These are phyloP conservation scores for Fusarium domesticum DNA, from an alignment of 2,329 filamentous ascomycete species.

Conservation along the genomic window DNA sequence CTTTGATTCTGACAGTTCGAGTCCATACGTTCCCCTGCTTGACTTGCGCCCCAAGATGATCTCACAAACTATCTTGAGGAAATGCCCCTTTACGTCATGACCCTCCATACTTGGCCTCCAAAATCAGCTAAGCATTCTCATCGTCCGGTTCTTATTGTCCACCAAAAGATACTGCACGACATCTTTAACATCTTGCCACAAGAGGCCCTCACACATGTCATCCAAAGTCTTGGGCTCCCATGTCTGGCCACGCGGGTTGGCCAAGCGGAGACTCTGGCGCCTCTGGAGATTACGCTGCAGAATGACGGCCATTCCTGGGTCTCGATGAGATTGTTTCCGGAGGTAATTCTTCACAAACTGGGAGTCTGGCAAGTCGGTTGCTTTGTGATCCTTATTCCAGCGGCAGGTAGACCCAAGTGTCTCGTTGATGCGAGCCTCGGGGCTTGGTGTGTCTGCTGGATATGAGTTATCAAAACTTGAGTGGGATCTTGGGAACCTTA, in stretches of 20 bases:
- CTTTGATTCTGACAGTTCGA: not conserved
- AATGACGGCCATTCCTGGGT: constrained; percentile 33
- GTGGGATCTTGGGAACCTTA: not conserved
- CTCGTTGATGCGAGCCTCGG: constrained; percentile 33
- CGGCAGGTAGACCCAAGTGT: constrained; percentile 37
- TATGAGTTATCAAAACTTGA: constrained; percentile 2
- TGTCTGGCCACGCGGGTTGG: constrained; percentile 2
- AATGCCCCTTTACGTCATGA: not conserved
- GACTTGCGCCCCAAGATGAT: not conserved
- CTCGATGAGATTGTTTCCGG: constrained; percentile 36
- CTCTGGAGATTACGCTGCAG: constrained; percentile 34
- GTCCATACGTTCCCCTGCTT: not conserved
- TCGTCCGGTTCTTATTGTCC: constrained; percentile 19
- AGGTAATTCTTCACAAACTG: constrained; percentile 35
- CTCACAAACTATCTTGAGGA: no score
- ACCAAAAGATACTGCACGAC: constrained; percentile 33
- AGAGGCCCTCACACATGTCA: constrained; percentile 33
- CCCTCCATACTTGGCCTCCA: not conserved
- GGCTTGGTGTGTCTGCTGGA: constrained; percentile 1
- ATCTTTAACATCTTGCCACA: constrained; percentile 36
- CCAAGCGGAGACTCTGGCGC: constrained; percentile 16
- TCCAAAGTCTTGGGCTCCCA: constrained; percentile 28
- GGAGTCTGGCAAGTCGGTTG: constrained; percentile 30
- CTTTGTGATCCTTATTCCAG: constrained; percentile 40
- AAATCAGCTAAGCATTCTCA: constrained; percentile 19